Evolutionary conservation across 495 filamentous ascomycete species (phyloP).

Genomic region (Trichocladium uniseriatum): DNA sequence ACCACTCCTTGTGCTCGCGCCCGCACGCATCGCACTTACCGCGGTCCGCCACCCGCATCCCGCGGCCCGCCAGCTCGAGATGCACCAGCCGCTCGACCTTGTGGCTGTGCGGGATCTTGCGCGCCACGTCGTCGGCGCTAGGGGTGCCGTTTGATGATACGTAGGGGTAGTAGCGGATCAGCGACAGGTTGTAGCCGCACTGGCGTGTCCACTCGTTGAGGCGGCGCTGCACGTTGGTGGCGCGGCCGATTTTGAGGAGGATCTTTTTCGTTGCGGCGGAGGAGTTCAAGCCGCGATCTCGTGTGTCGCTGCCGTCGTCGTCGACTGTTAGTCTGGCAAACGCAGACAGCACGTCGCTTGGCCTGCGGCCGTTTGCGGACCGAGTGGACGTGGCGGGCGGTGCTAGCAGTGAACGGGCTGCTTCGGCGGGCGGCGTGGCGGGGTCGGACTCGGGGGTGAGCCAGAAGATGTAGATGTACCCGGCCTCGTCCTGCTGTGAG

Average conservation of each 20-base stretch:
- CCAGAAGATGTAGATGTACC: constrained; percentile 99
- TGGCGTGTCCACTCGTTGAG: constrained; percentile 89
- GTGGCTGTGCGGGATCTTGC: constrained; percentile 80
- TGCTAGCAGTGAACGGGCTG: constrained; percentile 49
- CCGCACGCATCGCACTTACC: constrained; percentile 67
- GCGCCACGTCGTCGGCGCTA: constrained; percentile 1
- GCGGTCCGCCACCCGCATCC: constrained; percentile 47
- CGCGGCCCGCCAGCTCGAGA: constrained; percentile 65
- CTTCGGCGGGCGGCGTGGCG: constrained; percentile 44
- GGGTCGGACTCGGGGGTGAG: constrained; percentile 51
- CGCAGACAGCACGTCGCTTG: constrained; percentile 58
- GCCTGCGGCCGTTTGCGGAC: constrained; percentile 42
- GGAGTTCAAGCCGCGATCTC: too few species aligned
- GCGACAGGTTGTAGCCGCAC: constrained; percentile 75
- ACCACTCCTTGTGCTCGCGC: constrained; percentile 90
- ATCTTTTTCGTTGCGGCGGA: constrained; percentile 41
- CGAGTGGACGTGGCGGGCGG: constrained; percentile 31
- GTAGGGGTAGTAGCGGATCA: constrained; percentile 91
- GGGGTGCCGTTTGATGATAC: constrained; percentile 44
- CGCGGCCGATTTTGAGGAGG: constrained; percentile 85
- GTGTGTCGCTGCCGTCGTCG: not conserved
- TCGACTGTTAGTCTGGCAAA: constrained; percentile 29
- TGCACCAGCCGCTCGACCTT: constrained; percentile 88
- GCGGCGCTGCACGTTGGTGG: constrained; percentile 81
- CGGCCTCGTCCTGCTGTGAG: constrained; percentile 66